These are phyloP conservation scores for Halocafeteria seosinensis DNA, from an alignment of 108 stramenopile genomes.

Conservation along the genomic window DNA sequence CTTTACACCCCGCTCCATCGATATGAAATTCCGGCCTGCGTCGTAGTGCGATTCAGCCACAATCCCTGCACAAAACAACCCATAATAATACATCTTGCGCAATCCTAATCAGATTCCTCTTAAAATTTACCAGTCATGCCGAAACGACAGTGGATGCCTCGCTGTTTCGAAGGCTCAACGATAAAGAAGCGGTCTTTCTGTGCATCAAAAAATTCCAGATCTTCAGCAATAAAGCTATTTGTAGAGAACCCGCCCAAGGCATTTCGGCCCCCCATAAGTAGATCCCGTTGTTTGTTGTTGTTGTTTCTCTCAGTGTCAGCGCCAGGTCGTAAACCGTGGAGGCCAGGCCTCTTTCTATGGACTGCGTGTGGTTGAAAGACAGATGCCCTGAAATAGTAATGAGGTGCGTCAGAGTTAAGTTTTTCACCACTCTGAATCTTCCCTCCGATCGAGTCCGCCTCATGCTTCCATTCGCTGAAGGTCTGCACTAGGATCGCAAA, in stretches of 20 bases:
- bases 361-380: slow-evolving; percentile 23
- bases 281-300: background rate
- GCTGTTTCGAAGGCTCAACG: slow-evolving; percentile 54
- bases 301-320: background rate
- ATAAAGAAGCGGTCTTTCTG: slow-evolving; percentile 61
- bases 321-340: slow-evolving; percentile 7
- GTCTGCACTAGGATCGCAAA: too few relatives aligned
- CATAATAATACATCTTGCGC: background rate
- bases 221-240: slow-evolving; percentile 23
- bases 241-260: background rate
- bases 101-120: slow-evolving; percentile 53
- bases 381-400: slow-evolving; percentile 85
- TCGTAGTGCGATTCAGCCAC: slow-evolving; percentile 76
- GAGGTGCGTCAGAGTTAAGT: slow-evolving; percentile 44
- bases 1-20: slow-evolving; percentile 51
- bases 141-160: slow-evolving; percentile 88
- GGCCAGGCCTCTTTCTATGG: background rate
- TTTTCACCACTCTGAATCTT: slow-evolving; percentile 1
- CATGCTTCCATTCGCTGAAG: slow-evolving; percentile 61
- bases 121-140: too few relatives aligned
- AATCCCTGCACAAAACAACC: too few relatives aligned
- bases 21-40: slow-evolving; percentile 63
- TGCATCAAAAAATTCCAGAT: slow-evolving; percentile 62
- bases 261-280: background rate
- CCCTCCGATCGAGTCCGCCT: slow-evolving; percentile 52